phyloP scores from a whole-genome alignment of 2,329 filamentous ascomycete genomes.

The Herpotrichia juniperi region DNA sequence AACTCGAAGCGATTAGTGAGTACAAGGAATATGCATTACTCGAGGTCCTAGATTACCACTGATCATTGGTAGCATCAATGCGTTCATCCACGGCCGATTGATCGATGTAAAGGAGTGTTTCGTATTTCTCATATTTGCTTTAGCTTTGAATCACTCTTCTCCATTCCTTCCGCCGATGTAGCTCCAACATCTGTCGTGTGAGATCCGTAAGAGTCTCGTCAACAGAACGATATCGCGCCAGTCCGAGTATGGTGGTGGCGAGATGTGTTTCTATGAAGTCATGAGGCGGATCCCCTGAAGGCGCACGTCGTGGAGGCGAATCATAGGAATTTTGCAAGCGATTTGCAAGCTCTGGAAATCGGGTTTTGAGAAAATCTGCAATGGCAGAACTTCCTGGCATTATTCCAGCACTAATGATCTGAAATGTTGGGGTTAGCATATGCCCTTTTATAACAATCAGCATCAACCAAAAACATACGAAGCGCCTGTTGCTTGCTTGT shows the following conservation, averaged over 20 bases:
- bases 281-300: conserved; percentile 13
- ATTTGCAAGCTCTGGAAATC: conserved; percentile 29
- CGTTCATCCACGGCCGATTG: background rate
- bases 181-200: conserved; percentile 29
- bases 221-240: conserved; percentile 23
- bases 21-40: background rate
- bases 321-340: conserved; percentile 17
- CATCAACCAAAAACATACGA: conserved; percentile 6
- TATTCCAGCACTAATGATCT: conserved; percentile 26
- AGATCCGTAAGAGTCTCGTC: conserved; percentile 32
- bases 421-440: background rate
- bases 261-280: conserved; percentile 27
- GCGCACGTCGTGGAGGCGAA: conserved; percentile 17
- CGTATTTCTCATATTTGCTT: conserved; percentile 7
- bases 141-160: conserved; percentile 27
- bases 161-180: conserved; percentile 31
- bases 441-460: background rate
- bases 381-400: conserved; percentile 29
- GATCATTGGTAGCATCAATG: background rate
- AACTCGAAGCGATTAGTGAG: background rate
- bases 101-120: background rate
- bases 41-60: background rate
- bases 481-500: conserved; percentile 31
- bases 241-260: conserved; percentile 25
- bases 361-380: conserved; percentile 24